These are phyloP conservation scores for Boeremia lycopersici DNA, from an alignment of 2,329 filamentous ascomycete species.

Conservation along the genomic window DNA sequence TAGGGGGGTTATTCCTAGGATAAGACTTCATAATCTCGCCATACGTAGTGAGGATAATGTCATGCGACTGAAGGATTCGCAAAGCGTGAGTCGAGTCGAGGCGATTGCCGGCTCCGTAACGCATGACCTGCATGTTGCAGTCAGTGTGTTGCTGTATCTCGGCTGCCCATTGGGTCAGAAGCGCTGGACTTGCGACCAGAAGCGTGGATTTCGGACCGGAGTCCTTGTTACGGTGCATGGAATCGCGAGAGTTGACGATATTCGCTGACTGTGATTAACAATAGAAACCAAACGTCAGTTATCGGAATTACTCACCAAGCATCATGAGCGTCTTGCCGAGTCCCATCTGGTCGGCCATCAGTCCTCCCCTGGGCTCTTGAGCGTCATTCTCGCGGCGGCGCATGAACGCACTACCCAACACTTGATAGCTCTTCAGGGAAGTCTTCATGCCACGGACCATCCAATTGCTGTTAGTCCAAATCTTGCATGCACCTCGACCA, in stretches of 20 bases:
- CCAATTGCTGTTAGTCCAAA: slow-evolving; percentile 48
- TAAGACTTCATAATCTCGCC: slow-evolving; percentile 50
- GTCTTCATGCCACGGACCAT: slow-evolving; percentile 56
- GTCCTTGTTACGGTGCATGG: slow-evolving; percentile 11
- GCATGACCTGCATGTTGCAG: slow-evolving; percentile 28
- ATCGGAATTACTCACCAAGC: slow-evolving; percentile 28
- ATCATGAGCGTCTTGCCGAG: slow-evolving; percentile 51
- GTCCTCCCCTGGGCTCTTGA: slow-evolving; percentile 47
- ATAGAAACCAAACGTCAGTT: not conserved
- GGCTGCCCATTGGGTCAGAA: slow-evolving; percentile 50
- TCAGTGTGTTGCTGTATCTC: slow-evolving; percentile 43
- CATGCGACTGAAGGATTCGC: slow-evolving; percentile 26
- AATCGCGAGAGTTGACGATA: slow-evolving; percentile 49
- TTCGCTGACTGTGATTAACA: slow-evolving; percentile 42
- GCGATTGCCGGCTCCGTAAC: slow-evolving; percentile 31
- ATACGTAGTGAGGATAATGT: slow-evolving; percentile 53
- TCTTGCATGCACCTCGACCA: slow-evolving; percentile 44
- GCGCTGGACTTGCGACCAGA: slow-evolving; percentile 49
- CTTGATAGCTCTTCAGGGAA: slow-evolving; percentile 56
- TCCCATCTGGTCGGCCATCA: slow-evolving; percentile 53
- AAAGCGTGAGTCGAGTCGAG: slow-evolving; percentile 26
- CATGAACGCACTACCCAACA: slow-evolving; percentile 62
- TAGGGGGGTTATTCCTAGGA: slow-evolving; percentile 49
- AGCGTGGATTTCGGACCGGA: slow-evolving; percentile 45
- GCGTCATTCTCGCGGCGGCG: slow-evolving; percentile 53